Percentiles rank a stretch among this genome's conserved stretches.
These are phyloP conservation scores for Adansonia gregorii DNA, from an alignment of 441 rosid genomes.

Conservation along the genomic window DNA sequence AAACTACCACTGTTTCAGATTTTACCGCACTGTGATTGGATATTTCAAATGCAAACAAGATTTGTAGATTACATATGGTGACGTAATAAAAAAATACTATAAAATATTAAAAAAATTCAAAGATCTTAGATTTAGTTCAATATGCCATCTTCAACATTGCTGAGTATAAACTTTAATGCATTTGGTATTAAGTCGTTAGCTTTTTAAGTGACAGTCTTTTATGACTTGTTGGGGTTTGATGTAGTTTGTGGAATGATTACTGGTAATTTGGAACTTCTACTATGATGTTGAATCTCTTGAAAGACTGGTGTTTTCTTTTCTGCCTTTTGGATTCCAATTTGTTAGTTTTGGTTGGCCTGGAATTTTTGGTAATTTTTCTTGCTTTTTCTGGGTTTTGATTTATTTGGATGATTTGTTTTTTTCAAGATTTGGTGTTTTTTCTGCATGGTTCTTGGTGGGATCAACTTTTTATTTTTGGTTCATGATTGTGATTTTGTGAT, in stretches of 20 bases:
- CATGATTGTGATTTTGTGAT: not conserved
- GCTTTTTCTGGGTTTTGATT: not conserved
- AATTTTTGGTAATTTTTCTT: not conserved
- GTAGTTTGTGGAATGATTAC: not conserved
- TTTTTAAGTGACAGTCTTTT: constrained; percentile 5
- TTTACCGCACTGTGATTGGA: no score
- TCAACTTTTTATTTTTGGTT: not conserved
- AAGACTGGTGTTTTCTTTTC: not conserved
- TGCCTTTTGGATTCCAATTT: no score
- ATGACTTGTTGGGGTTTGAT: constrained; percentile 9
- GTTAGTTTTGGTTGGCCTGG: no score
- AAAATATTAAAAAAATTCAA: no score
- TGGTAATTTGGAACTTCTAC: not conserved
- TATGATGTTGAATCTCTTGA: not conserved
- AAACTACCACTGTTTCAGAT: no score
- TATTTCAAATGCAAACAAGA: no score
- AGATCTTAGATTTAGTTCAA: constrained; percentile 11
- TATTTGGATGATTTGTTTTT: not conserved
- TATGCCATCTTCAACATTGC: constrained; percentile 12
- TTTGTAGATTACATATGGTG: no score
- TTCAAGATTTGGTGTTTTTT: not conserved
- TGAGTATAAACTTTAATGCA: not conserved
- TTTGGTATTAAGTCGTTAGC: constrained; percentile 29
- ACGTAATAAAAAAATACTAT: no score
- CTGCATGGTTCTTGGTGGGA: constrained; percentile 7